Evolutionary conservation across 768 basidiomycete genomes (phyloP).

Genomic region (Plicaturopsis crispa): DNA sequence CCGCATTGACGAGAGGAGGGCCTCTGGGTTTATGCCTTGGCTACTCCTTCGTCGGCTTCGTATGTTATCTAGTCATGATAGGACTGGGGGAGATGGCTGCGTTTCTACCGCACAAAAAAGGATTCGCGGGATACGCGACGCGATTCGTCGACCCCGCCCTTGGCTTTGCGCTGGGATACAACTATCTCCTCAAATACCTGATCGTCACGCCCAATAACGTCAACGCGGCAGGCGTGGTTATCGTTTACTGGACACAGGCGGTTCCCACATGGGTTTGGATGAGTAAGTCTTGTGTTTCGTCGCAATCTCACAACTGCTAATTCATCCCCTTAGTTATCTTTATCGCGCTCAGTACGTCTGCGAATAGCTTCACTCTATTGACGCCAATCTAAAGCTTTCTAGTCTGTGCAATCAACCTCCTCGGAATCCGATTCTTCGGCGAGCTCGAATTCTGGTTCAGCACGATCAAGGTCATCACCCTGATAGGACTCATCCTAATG

Average conservation of each 20-base stretch:
- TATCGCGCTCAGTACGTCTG: conserved; percentile 42
- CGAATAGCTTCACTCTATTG: not conserved
- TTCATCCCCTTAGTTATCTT: conserved; percentile 36
- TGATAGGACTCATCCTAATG: conserved; percentile 35
- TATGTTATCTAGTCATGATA: conserved; percentile 56
- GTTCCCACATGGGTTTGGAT: conserved; percentile 48
- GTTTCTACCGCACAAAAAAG: conserved; percentile 52
- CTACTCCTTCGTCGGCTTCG: conserved; percentile 42
- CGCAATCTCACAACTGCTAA: conserved; percentile 1
- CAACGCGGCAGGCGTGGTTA: conserved; percentile 50
- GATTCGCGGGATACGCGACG: conserved; percentile 52
- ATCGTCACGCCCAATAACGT: conserved; percentile 63
- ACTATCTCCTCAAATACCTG: conserved; percentile 55
- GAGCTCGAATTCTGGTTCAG: conserved; percentile 74
- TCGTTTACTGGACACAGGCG: conserved; percentile 37
- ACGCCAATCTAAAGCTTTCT: conserved; percentile 1
- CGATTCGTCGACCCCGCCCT: conserved; percentile 63
- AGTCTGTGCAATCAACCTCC: conserved; percentile 51
- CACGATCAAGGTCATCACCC: conserved; percentile 52
- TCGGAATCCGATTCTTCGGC: conserved; percentile 61
- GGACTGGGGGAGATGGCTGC: conserved; percentile 31
- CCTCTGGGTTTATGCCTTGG: conserved; percentile 38
- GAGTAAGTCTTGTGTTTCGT: conserved; percentile 27
- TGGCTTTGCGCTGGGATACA: conserved; percentile 61
- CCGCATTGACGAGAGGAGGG: conserved; percentile 48